Evolutionary conservation across 352 stramenopile species (phyloP).

Genomic region (Plasmopara halstedii): DNA sequence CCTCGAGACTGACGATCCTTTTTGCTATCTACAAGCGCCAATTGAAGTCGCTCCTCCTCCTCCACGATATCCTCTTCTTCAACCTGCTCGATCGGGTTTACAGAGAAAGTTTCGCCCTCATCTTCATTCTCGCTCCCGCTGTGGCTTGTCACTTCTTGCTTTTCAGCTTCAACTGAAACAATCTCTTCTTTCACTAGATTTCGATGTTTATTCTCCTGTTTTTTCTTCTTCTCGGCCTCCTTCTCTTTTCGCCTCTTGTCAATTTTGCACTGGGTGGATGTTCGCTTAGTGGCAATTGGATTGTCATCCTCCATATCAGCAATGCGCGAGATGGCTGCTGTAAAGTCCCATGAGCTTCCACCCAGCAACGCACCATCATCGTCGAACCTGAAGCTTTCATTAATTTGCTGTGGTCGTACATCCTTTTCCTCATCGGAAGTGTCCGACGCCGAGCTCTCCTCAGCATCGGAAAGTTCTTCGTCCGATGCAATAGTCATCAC

Average conservation of each 20-base stretch:
- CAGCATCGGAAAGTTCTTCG: slow-evolving; percentile 65
- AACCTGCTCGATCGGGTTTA: slow-evolving; percentile 36
- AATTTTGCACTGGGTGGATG: slow-evolving; percentile 82
- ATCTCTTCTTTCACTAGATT: slow-evolving; percentile 20
- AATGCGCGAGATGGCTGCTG: slow-evolving; percentile 79
- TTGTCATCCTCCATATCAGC: slow-evolving; percentile 61
- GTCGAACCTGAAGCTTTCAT: slow-evolving; percentile 84
- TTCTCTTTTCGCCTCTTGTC: slow-evolving; percentile 77
- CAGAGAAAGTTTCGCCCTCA: slow-evolving; percentile 5
- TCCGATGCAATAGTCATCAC: slow-evolving; percentile 87
- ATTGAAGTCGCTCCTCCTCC: slow-evolving; percentile 66
- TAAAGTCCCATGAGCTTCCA: slow-evolving; percentile 83
- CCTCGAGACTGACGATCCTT: slow-evolving; percentile 44
- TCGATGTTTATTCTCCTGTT: slow-evolving; percentile 18
- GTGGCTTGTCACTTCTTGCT: slow-evolving; percentile 12
- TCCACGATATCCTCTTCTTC: slow-evolving; percentile 61
- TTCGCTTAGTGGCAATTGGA: slow-evolving; percentile 57
- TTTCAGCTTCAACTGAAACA: slow-evolving; percentile 7
- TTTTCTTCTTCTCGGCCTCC: slow-evolving; percentile 52
- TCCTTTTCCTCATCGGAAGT: slow-evolving; percentile 17
- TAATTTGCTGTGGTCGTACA: slow-evolving; percentile 47
- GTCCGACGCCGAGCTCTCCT: slow-evolving; percentile 75
- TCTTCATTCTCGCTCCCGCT: slow-evolving; percentile 22
- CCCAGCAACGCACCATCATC: slow-evolving; percentile 45
- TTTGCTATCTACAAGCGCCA: slow-evolving; percentile 51